Percentiles rank a stretch among this genome's conserved stretches.
phyloP scores from a whole-genome alignment of 768 basidiomycete species.

The Russula sp. region DNA sequence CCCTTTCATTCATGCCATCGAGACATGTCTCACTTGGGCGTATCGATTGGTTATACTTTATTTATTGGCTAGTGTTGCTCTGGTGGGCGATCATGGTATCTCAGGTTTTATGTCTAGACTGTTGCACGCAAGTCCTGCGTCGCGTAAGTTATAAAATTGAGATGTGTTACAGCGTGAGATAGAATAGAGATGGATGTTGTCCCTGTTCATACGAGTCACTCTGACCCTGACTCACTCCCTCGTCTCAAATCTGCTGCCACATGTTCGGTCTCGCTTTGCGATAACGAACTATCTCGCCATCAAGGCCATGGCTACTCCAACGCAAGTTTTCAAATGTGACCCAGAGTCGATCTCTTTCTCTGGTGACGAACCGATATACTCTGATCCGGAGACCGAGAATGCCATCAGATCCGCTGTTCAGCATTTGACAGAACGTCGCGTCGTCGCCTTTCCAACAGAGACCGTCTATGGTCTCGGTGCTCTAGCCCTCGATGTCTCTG shows the following conservation, averaged over 20 bases:
- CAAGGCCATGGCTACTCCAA: constrained; percentile 33
- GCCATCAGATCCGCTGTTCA: constrained; percentile 57
- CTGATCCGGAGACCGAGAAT: constrained; percentile 49
- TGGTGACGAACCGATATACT: constrained; percentile 47
- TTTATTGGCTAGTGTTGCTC: constrained; percentile 16
- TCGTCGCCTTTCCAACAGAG: constrained; percentile 93
- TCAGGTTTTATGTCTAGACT: constrained; percentile 1
- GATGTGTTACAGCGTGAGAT: neutral
- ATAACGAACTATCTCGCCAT: neutral
- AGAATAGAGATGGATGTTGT: neutral
- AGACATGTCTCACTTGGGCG: constrained; percentile 7
- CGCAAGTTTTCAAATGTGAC: constrained; percentile 58
- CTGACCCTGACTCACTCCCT: constrained; percentile 2
- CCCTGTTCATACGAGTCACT: neutral
- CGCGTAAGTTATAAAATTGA: neutral
- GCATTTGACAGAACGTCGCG: constrained; percentile 49
- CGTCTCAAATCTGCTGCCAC: neutral
- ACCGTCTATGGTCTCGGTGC: constrained; percentile 99
- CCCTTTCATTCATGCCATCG: constrained; percentile 4
- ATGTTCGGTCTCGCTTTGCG: constrained; percentile 12
- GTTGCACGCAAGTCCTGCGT: neutral
- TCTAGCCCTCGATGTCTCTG: constrained; percentile 60
- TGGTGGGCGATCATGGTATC: constrained; percentile 13
- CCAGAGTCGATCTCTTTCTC: constrained; percentile 59
- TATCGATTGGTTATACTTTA: constrained; percentile 3